Conservation (phyloP, 169 alveolate species). For the Plasmodium knowlesi region DNA sequence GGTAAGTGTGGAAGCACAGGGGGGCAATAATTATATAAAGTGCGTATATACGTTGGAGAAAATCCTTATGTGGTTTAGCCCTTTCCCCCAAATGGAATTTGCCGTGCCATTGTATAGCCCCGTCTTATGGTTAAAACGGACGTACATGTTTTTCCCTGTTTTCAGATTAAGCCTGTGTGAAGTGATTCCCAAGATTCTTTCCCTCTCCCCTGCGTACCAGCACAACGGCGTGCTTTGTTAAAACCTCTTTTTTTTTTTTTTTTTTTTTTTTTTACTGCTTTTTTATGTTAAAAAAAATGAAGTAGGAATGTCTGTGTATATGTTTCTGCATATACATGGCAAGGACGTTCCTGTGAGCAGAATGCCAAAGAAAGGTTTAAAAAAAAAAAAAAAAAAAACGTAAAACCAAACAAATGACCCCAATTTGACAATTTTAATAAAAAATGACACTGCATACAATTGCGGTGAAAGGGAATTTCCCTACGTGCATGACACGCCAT, state of each 20-base stretch:
- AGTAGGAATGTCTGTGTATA: background rate
- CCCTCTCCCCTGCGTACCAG: background rate
- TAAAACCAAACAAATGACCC: background rate
- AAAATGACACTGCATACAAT: background rate
- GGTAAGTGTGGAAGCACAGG: conserved; percentile 68
- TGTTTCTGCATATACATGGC: background rate
- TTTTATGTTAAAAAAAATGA: background rate
- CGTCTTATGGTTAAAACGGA: background rate
- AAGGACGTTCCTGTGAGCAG: background rate
- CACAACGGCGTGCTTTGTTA: background rate
- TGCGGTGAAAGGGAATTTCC: background rate
- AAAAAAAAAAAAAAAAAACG: background rate
- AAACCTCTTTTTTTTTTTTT: background rate
- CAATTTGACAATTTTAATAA: background rate
- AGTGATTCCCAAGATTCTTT: background rate
- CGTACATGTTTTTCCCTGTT: background rate
- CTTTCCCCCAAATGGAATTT: background rate
- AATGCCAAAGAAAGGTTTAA: background rate
- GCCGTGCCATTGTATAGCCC: background rate
- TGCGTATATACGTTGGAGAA: background rate
- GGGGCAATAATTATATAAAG: conserved; percentile 43
- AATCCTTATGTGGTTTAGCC: background rate
- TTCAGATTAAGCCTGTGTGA: conserved; percentile 35
- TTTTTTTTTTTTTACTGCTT: background rate
- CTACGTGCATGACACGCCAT: background rate